A percentile compares a stretch with the other conserved stretches of the same genome.
Conservation (phyloP, 345 rosid genomes). For the Stellera chamaejasme region DNA sequence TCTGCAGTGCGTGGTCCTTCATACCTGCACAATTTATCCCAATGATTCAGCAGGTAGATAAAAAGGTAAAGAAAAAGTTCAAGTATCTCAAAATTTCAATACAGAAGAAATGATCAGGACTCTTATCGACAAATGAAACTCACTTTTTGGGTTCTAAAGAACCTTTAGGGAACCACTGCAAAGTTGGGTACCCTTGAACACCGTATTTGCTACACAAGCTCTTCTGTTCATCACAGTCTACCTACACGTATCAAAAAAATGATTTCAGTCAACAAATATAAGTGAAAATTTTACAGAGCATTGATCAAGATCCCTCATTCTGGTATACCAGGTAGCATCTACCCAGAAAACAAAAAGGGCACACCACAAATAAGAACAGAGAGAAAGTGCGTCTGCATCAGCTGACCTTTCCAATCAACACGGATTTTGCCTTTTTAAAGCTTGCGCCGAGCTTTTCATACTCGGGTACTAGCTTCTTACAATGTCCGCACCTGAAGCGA, state of each 20-base stretch:
- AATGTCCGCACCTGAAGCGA: conserved; percentile 87
- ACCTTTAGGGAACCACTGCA: conserved; percentile 97
- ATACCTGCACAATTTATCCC: conserved; percentile 35
- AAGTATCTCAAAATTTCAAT: neutral
- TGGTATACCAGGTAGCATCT: neutral
- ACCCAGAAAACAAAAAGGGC: neutral
- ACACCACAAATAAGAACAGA: neutral
- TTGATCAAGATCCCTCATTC: neutral
- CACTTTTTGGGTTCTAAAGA: conserved; percentile 90
- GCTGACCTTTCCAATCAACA: conserved; percentile 87
- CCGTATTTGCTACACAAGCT: conserved; percentile 77
- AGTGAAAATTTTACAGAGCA: neutral
- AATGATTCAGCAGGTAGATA: conserved; percentile 1
- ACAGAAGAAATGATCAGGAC: neutral
- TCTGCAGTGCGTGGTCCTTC: conserved; percentile 89
- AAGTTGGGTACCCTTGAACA: conserved; percentile 91
- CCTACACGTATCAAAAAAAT: conserved; percentile 38
- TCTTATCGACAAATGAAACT: conserved; percentile 14
- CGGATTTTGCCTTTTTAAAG: conserved; percentile 80
- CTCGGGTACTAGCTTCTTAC: conserved; percentile 98
- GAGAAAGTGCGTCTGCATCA: neutral
- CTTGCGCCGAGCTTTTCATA: conserved; percentile 87
- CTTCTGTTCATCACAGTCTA: conserved; percentile 99
- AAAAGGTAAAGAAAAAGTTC: neutral
- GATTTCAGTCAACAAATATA: conserved; percentile 2